These are phyloP conservation scores for Ambrosia artemisiifolia DNA, from an alignment of 129 eudicot genomes.

Conservation along the genomic window DNA sequence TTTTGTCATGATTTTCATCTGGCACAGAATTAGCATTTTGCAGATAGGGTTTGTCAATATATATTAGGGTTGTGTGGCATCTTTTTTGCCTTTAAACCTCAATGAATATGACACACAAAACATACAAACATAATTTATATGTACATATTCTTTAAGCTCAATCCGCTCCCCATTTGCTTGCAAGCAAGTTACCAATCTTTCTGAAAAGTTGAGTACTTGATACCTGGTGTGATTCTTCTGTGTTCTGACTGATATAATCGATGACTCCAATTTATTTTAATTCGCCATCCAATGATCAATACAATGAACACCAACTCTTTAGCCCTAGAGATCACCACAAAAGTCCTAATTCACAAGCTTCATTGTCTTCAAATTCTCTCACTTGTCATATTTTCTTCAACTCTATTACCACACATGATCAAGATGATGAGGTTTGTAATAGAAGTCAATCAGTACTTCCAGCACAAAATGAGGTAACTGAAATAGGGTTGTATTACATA, in stretches of 20 bases:
- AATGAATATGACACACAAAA: slow-evolving; percentile 26
- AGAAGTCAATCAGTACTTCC: slow-evolving; percentile 30
- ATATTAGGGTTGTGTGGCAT: slow-evolving; percentile 36
- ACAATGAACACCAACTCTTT: slow-evolving; percentile 32
- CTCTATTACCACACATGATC: slow-evolving; percentile 42
- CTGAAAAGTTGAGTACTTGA: slow-evolving; percentile 8
- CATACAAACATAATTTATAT: neutral
- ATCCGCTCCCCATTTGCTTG: slow-evolving; percentile 21
- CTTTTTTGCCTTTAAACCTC: slow-evolving; percentile 50
- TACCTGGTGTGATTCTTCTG: slow-evolving; percentile 16
- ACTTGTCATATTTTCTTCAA: slow-evolving; percentile 49
- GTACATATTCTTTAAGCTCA: slow-evolving; percentile 24
- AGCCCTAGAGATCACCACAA: slow-evolving; percentile 34
- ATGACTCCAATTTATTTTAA: slow-evolving; percentile 47
- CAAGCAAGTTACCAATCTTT: slow-evolving; percentile 3
- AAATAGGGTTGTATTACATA: neutral
- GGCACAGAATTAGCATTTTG: slow-evolving; percentile 29
- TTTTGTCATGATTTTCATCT: slow-evolving; percentile 24
- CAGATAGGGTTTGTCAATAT: slow-evolving; percentile 46
- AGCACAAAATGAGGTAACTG: slow-evolving; percentile 41
- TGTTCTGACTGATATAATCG: neutral
- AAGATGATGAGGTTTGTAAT: slow-evolving; percentile 25
- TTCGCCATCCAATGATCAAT: slow-evolving; percentile 37
- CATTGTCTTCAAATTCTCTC: slow-evolving; percentile 45
- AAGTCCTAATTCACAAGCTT: slow-evolving; percentile 37